Evolutionary conservation across 2,329 filamentous ascomycete genomes (phyloP), one percentile per base, ranked within the genome.

Genomic region (Verticillium zaregamsianum): DNA sequence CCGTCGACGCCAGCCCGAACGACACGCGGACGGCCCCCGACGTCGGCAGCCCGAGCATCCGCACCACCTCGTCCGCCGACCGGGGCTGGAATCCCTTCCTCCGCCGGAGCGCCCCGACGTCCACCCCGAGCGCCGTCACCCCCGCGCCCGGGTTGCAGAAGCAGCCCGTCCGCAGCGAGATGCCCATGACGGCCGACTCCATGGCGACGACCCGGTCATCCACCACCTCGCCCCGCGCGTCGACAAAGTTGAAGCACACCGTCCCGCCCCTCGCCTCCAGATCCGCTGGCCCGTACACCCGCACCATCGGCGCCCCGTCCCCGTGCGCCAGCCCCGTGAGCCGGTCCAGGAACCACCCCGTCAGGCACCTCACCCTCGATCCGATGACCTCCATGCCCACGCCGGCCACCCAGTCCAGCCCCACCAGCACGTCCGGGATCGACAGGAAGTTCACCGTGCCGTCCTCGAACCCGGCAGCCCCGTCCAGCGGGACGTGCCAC

Each of bases 81-180:
- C 28, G 54, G 31, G 40, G 62, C 31, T 61, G 59, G 2, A 54
- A 28, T 15, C 49, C 64, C 52, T 61, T 66, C 23, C 72, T 55
- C 0, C 58, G 33, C 3, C 37, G 23, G 23, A 70, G 45, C 12
- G 61, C 58, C 20, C 61, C 57, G 2, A 59, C 60, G 17, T 67
- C 62, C n/a, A 77, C 57, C 2, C 67, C 70, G 17, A 78, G 68
- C 0, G 74, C 74, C 1, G 66, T 65, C 66, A 78, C 76, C 17
- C 73, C 73, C 0, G 69, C 76, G 3, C 77, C 76, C 0, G 77
- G 77, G 45, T 79, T 79, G 63, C 77, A 79, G 64, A 79, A 79
- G 56, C 77, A 79, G 4, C 77, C 77, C 2, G 76, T 78, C 12
- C 76, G 69, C 9, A 79, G 62, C 6, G 76, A 77, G 31, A 79